These are phyloP conservation scores for Litsea cubeba DNA, from an alignment of 164 flowering plant genomes.

Conservation along the genomic window DNA sequence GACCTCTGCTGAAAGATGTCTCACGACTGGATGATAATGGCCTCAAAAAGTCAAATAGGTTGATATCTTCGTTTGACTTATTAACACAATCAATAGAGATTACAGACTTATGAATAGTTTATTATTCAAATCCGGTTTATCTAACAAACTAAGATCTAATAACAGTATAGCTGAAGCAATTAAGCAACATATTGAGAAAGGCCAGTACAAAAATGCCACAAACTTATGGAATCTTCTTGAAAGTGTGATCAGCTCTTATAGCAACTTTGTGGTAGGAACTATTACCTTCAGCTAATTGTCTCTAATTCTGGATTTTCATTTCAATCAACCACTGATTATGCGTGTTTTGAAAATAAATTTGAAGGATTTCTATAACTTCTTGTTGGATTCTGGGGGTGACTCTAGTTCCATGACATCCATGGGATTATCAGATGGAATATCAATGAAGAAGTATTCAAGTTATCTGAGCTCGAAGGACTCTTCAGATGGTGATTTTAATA, in stretches of 20 bases:
- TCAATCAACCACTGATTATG: too few species aligned
- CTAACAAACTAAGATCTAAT: conserved; percentile 11
- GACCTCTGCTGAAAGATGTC: conserved; percentile 78
- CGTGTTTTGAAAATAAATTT: background rate
- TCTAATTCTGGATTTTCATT: background rate
- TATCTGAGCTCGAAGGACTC: conserved; percentile 42
- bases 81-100: background rate
- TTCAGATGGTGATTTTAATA: conserved; percentile 30
- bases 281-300: background rate
- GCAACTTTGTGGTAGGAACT: conserved; percentile 57
- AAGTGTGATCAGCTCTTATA: conserved; percentile 24
- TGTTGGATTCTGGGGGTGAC: conserved; percentile 49
- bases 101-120: background rate
- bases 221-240: conserved; percentile 58
- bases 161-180: conserved; percentile 62
- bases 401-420: conserved; percentile 29
- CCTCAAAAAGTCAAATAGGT: conserved; percentile 55
- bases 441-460: conserved; percentile 41
- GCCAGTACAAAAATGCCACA: conserved; percentile 53
- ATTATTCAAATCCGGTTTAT: background rate
- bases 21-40: conserved; percentile 72
- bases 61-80: background rate
- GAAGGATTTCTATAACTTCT: conserved; percentile 86
- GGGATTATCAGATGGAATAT: conserved; percentile 14
- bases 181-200: conserved; percentile 42